These are phyloP conservation scores for Mortierella polycephala DNA, from an alignment of 371 early-diverging fungal species.

Conservation along the genomic window DNA sequence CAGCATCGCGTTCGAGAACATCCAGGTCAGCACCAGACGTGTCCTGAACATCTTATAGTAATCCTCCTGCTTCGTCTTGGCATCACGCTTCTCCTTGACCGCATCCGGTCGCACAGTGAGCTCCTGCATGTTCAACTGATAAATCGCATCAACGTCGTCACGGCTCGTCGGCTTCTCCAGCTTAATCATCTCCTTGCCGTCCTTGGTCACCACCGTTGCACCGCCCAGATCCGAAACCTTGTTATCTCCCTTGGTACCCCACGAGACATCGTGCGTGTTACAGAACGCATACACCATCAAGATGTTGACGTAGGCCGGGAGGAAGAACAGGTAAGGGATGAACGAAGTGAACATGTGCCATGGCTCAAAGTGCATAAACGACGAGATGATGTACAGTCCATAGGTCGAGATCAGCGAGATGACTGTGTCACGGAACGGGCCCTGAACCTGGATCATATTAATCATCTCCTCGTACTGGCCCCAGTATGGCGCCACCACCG, in stretches of 20 bases:
- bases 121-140: constrained; percentile 72
- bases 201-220: constrained; percentile 40
- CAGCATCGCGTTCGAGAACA: constrained; percentile 81
- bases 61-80: constrained; percentile 85
- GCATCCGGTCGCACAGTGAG: constrained; percentile 57
- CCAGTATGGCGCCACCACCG: constrained; percentile 35
- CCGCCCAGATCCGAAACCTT: constrained; percentile 40
- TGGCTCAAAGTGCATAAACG: constrained; percentile 86
- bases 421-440: constrained; percentile 85
- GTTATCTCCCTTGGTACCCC: constrained; percentile 95
- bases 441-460: constrained; percentile 25
- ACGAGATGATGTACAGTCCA: constrained; percentile 83
- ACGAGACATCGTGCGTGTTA: constrained; percentile 91
- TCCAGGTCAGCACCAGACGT: constrained; percentile 83
- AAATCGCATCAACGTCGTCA: constrained; percentile 64
- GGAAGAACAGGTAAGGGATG: constrained; percentile 86
- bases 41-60: constrained; percentile 90
- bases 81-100: constrained; percentile 71
- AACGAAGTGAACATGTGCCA: constrained; percentile 96
- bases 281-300: constrained; percentile 94
- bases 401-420: constrained; percentile 85
- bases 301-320: constrained; percentile 88
- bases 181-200: constrained; percentile 51
- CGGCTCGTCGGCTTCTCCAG: constrained; percentile 53
- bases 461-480: constrained; percentile 29